Percentiles rank a stretch among this genome's conserved stretches.
Evolutionary conservation across 208 protist species (phyloP).

Genomic region (Acanthamoeba healyi): DNA sequence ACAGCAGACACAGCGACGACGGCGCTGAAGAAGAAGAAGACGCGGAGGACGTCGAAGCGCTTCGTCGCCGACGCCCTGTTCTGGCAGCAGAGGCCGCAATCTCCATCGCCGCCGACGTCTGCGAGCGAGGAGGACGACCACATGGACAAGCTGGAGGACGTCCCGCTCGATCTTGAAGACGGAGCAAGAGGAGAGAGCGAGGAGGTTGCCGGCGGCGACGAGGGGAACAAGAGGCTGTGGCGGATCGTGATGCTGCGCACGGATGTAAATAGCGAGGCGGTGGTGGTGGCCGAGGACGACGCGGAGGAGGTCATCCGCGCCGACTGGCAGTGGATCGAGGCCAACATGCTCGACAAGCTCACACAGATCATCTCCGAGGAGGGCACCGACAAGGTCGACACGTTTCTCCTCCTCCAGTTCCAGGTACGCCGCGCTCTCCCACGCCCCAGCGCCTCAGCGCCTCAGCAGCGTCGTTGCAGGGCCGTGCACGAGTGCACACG

Average conservation of each 20-base stretch:
- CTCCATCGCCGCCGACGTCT: too few species aligned
- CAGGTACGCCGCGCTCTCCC: not conserved
- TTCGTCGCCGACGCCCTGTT: not conserved
- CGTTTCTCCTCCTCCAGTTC: slow-evolving; percentile 59
- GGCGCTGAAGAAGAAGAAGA: slow-evolving; percentile 8
- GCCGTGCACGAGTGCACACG: not conserved
- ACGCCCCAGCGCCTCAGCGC: not conserved
- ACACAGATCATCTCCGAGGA: slow-evolving; percentile 27
- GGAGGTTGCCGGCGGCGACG: not conserved
- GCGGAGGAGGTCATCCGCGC: slow-evolving; percentile 20
- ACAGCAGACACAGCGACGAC: not conserved
- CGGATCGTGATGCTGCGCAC: slow-evolving; percentile 19
- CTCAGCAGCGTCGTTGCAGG: too few species aligned
- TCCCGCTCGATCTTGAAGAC: not conserved
- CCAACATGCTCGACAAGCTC: slow-evolving; percentile 63
- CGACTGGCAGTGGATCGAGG: slow-evolving; percentile 58
- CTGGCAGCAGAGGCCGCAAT: too few species aligned
- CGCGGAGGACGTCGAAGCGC: not conserved
- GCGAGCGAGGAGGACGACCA: not conserved
- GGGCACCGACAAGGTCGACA: slow-evolving; percentile 53
- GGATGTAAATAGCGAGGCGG: slow-evolving; percentile 45
- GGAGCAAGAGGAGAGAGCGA: not conserved
- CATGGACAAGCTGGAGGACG: not conserved
- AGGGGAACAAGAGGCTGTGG: not conserved
- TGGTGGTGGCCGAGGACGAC: slow-evolving; percentile 46